Percentiles rank a stretch among this genome's conserved stretches.
phyloP scores from a whole-genome alignment of 768 basidiomycete species.

The Pulveroboletus frians region DNA sequence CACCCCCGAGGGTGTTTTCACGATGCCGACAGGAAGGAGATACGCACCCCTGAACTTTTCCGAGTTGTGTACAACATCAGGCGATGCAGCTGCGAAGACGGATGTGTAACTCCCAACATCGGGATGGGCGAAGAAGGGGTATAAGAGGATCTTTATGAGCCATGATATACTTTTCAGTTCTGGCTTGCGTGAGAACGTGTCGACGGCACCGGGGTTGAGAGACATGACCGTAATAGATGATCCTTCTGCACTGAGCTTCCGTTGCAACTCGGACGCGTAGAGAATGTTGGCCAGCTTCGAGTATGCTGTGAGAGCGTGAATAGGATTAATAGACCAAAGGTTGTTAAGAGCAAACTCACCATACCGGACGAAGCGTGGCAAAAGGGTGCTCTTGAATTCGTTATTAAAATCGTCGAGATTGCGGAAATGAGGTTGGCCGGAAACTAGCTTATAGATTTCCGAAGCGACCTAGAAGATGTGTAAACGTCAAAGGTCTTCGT shows the following conservation, averaged over 20 bases:
- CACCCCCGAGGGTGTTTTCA: constrained; percentile 9
- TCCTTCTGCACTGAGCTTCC: constrained; percentile 30
- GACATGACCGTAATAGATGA: constrained; percentile 27
- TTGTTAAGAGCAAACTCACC: constrained; percentile 17
- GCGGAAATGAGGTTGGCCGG: constrained; percentile 24
- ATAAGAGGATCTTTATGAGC: constrained; percentile 18
- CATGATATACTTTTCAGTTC: constrained; percentile 13
- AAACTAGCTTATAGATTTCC: constrained; percentile 18
- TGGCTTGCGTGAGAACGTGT: constrained; percentile 27
- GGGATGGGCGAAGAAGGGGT: constrained; percentile 13
- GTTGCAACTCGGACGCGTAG: constrained; percentile 47
- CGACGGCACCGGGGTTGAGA: constrained; percentile 29
- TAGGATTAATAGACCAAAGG: not conserved
- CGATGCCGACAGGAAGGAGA: constrained; percentile 21
- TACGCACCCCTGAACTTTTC: constrained; percentile 31
- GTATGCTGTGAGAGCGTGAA: constrained; percentile 30
- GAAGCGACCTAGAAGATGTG: constrained; percentile 31
- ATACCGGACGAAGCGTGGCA: constrained; percentile 27
- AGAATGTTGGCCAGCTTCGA: constrained; percentile 51
- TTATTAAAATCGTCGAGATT: constrained; percentile 34
- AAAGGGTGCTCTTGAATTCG: constrained; percentile 24
- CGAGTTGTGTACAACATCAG: constrained; percentile 15
- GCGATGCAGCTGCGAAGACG: constrained; percentile 28
- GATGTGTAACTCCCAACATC: constrained; percentile 27
- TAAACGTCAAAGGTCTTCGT: not conserved